These are phyloP conservation scores for Venustampulla echinocandica DNA, from an alignment of 495 filamentous ascomycete species.

Conservation along the genomic window DNA sequence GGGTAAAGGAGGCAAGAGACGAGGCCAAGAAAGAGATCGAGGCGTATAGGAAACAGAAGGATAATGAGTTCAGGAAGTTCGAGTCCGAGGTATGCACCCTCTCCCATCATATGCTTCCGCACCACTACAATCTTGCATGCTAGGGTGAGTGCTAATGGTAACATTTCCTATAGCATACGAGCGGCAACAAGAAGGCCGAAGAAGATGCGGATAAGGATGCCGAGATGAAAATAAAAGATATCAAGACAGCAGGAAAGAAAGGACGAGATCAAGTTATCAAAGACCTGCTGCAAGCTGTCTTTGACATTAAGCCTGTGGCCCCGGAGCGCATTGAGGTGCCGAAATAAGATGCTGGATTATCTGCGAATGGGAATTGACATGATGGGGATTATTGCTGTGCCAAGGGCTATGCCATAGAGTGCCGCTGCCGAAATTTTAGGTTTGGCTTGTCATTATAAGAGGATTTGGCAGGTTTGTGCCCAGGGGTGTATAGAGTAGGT, in stretches of 20 bases:
- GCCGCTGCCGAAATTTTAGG: too few species aligned
- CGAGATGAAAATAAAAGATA: slow-evolving; percentile 66
- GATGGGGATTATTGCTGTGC: slow-evolving; percentile 3
- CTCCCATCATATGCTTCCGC: not conserved
- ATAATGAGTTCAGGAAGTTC: slow-evolving; percentile 90
- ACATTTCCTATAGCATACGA: slow-evolving; percentile 33
- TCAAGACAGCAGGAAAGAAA: slow-evolving; percentile 69
- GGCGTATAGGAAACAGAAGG: slow-evolving; percentile 81
- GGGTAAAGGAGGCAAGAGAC: slow-evolving; percentile 86
- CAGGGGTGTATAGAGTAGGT: too few species aligned
- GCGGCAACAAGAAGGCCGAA: slow-evolving; percentile 46
- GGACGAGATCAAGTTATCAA: slow-evolving; percentile 70
- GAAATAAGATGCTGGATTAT: slow-evolving; percentile 7
- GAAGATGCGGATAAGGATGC: slow-evolving; percentile 55
- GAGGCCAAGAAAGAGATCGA: slow-evolving; percentile 99
- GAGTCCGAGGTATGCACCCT: slow-evolving; percentile 66
- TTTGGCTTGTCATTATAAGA: too few species aligned
- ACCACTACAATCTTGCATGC: not conserved
- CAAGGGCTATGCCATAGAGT: too few species aligned
- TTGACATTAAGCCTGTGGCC: slow-evolving; percentile 65
- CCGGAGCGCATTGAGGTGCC: slow-evolving; percentile 32
- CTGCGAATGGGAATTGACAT: not conserved
- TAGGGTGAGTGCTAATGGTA: slow-evolving; percentile 1
- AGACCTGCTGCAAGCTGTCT: slow-evolving; percentile 69
- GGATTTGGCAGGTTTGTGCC: too few species aligned